These are phyloP conservation scores for Cytauxzoon felis DNA, from an alignment of 169 alveolate species.

Conservation along the genomic window DNA sequence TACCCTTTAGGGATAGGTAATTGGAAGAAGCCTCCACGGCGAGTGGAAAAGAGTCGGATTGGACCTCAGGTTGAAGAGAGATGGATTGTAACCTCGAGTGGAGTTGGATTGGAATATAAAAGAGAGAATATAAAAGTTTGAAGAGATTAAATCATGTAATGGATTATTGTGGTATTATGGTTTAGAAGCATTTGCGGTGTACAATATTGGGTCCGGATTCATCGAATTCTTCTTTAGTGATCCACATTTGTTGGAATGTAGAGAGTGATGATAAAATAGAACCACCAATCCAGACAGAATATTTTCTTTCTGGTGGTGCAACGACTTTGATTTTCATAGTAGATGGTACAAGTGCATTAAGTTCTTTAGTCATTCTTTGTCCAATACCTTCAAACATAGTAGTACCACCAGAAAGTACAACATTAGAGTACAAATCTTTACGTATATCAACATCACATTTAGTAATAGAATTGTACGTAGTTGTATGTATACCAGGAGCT, in stretches of 20 bases:
- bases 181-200: conserved; percentile 95
- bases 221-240: conserved; percentile 96
- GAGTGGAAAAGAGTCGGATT: too few relatives aligned
- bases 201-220: conserved; percentile 97
- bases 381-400: conserved; percentile 95
- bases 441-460: conserved; percentile 95
- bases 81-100: too few relatives aligned
- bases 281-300: conserved; percentile 99
- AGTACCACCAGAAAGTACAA: conserved; percentile 97
- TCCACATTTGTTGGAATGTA: conserved; percentile 98
- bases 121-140: too few relatives aligned
- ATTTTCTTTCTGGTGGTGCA: conserved; percentile 98
- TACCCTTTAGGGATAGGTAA: too few relatives aligned
- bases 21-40: too few relatives aligned
- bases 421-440: conserved; percentile 91
- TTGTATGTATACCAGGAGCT: conserved; percentile 92
- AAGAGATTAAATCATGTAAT: too few relatives aligned
- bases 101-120: too few relatives aligned
- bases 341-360: conserved; percentile 93
- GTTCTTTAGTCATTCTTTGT: conserved; percentile 95
- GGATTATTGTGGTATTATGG: background rate
- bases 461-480: conserved; percentile 93
- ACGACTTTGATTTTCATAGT: conserved; percentile 95
- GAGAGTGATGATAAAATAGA: conserved; percentile 93
- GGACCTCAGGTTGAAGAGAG: too few relatives aligned